Base-by-base conservation (phyloP, 192 early-diverging fungal species). In the Linnemannia zychae region DNA sequence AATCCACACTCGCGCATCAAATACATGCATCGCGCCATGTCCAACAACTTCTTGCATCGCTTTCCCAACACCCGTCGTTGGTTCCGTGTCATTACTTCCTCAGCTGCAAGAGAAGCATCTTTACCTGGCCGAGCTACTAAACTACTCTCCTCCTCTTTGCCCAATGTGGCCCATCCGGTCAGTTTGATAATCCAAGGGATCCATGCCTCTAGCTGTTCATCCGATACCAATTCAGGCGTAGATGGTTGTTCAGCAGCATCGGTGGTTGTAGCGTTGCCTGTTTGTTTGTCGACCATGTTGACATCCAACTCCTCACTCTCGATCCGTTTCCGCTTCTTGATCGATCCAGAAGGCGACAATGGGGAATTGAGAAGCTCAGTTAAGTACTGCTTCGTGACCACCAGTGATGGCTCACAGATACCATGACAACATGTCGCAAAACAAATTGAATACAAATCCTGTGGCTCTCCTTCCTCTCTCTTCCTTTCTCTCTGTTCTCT, bases 361-460 rank as follows among this genome's bases (percentile, higher is more conserved):
- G 66, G 33, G 4, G 70, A 63, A 40, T 65, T 72, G 7, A 85
- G 67, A 3, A 85, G 74, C n/a, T 85, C 78, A 13, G n/a, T 44
- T n/a, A 85, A 60, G 34, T 79, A 85, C 0, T 74, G 65, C 37
- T 72, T 79, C 3, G 83, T 67, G 3, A 85, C 77, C n/a, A 85
- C n/a, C 4, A 73, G 36, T 1, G 72, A 72, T 13, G 83, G 77
- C 33, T 85, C 83, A 28, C 83, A 85, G 31, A 85, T 79, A 18
- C 83, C 83, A 72, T 85, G 83, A 68, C 83, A 85, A 44, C 83
- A 85, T 0, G 83, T 85, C 36, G 83, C 83, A 47, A 85, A 85
- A 48, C 83, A 85, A 44, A 85, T 72, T 20, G 83, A 85, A 37
- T 78, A 85, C 44, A 22, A 15, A 66, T 85, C 83, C 68, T 76